Evolutionary conservation across 2,329 filamentous ascomycete species (phyloP).

Genomic region (Biscogniauxia mediterranea): DNA sequence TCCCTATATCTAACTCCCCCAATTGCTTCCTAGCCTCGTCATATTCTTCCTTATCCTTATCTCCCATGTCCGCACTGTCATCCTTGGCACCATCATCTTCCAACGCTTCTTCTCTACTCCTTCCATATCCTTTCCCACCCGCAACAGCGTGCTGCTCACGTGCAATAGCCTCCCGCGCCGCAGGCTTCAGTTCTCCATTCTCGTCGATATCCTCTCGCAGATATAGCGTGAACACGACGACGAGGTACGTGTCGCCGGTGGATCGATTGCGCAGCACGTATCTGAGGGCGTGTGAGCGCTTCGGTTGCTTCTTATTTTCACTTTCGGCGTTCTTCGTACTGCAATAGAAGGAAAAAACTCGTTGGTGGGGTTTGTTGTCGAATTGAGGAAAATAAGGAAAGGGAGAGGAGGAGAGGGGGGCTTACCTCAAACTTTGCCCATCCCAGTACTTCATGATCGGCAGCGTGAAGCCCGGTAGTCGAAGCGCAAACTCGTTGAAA

Average conservation of each 20-base stretch:
- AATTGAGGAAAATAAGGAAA: constrained; percentile 4
- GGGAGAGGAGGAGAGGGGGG: constrained; percentile 35
- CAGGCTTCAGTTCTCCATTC: constrained; percentile 51
- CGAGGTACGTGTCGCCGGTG: constrained; percentile 74
- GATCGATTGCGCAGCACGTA: constrained; percentile 84
- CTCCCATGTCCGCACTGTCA: constrained; percentile 20
- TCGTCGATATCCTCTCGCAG: constrained; percentile 64
- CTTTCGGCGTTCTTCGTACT: background rate
- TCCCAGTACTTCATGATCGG: constrained; percentile 79
- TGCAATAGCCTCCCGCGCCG: constrained; percentile 29
- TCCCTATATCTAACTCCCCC: constrained; percentile 22
- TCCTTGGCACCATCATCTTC: constrained; percentile 6
- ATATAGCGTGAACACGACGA: constrained; percentile 76
- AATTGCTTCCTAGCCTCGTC: constrained; percentile 40
- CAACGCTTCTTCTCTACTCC: too few relatives aligned
- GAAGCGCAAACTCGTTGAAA: constrained; percentile 70
- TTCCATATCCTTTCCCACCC: constrained; percentile 29
- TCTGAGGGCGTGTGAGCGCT: constrained; percentile 80
- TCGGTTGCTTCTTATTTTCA: constrained; percentile 32
- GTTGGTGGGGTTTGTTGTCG: too few relatives aligned
- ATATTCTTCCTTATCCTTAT: constrained; percentile 27
- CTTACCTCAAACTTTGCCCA: constrained; percentile 72
- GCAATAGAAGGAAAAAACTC: constrained; percentile 6
- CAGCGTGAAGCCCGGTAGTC: constrained; percentile 69
- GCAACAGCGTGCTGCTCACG: constrained; percentile 2